Evolutionary conservation across 2,329 filamentous ascomycete species (phyloP).

Genomic region (Beauveria sp.): DNA sequence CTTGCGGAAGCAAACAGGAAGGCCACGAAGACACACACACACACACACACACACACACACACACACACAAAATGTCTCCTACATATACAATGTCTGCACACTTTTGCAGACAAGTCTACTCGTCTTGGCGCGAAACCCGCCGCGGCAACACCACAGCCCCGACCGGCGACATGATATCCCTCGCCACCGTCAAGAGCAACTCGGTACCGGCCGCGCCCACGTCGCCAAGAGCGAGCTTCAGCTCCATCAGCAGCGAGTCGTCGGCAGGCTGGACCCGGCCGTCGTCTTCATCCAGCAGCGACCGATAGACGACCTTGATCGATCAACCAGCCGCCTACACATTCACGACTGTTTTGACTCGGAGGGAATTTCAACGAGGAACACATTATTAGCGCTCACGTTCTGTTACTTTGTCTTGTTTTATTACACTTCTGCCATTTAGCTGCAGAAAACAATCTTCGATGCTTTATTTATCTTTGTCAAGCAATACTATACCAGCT

Average conservation of each 20-base stretch:
- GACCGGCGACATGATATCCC: not conserved
- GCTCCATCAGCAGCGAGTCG: conserved; percentile 5
- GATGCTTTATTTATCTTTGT: not conserved
- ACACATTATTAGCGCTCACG: not conserved
- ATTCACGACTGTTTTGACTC: not conserved
- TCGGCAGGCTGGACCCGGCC: conserved; percentile 18
- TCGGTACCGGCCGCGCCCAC: conserved; percentile 4
- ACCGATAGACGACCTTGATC: conserved; percentile 11
- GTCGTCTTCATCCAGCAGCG: conserved; percentile 28
- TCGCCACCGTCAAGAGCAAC: not conserved
- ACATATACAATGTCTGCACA: conserved; percentile 56
- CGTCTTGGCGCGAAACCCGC: conserved; percentile 44
- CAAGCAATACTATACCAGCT: not conserved
- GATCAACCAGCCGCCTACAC: not conserved
- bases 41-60: not conserved
- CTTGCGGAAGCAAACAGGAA: too few relatives aligned
- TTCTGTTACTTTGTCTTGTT: not conserved
- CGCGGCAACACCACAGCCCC: conserved; percentile 27
- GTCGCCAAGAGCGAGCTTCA: conserved; percentile 11
- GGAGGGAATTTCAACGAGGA: not conserved
- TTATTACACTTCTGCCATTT: not conserved
- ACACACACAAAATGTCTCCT: conserved; percentile 39
- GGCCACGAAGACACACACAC: not conserved
- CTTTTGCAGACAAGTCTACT: conserved; percentile 52
- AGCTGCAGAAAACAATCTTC: not conserved